Evolutionary conservation across 352 stramenopile genomes (phyloP).

Genomic region (Globisporangium splendens): DNA sequence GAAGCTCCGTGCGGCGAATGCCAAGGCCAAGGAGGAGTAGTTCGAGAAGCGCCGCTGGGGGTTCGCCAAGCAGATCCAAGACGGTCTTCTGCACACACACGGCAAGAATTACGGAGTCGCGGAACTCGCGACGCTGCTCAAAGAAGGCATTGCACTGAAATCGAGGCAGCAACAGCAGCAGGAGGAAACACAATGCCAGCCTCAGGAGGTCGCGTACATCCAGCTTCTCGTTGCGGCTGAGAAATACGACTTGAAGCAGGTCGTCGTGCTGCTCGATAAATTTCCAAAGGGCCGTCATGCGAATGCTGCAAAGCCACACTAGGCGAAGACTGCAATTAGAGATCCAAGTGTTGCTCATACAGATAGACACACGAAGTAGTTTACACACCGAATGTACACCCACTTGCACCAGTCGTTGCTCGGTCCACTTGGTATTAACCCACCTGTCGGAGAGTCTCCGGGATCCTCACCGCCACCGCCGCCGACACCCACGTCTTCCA

Average conservation of each 20-base stretch:
- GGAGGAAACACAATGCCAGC: slow-evolving; percentile 23
- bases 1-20: slow-evolving; percentile 37
- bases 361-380: not conserved
- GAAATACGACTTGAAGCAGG: slow-evolving; percentile 76
- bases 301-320: slow-evolving; percentile 10
- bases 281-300: slow-evolving; percentile 55
- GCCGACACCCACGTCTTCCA: slow-evolving; percentile 30
- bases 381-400: too few species aligned
- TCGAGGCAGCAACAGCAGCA: slow-evolving; percentile 4
- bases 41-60: slow-evolving; percentile 67
- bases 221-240: slow-evolving; percentile 65
- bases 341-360: not conserved
- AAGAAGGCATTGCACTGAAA: slow-evolving; percentile 49
- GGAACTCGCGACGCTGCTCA: slow-evolving; percentile 58
- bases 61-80: slow-evolving; percentile 70
- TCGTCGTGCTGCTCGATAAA: slow-evolving; percentile 59
- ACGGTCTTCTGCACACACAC: slow-evolving; percentile 65
- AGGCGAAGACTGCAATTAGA: not conserved
- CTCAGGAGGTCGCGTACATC: slow-evolving; percentile 49
- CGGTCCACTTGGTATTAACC: not conserved
- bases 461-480: too few species aligned
- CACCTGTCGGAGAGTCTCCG: too few species aligned
- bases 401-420: not conserved
- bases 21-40: slow-evolving; percentile 49
- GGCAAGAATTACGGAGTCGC: slow-evolving; percentile 69